phyloP scores from a whole-genome alignment of 768 basidiomycete species.

The Lepiota subincarnata region DNA sequence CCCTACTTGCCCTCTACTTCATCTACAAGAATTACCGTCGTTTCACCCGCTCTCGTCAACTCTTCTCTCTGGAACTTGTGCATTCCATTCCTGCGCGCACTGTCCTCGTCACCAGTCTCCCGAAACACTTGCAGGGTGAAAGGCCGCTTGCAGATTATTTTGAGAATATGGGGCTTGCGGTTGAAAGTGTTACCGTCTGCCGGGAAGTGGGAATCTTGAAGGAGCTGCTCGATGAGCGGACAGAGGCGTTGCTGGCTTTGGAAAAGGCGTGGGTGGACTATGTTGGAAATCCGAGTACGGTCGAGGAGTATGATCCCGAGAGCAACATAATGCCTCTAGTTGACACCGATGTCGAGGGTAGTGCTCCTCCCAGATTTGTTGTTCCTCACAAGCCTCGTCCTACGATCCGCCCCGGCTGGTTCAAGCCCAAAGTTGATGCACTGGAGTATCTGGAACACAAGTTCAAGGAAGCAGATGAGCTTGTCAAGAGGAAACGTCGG shows the following conservation, averaged over 20 bases:
- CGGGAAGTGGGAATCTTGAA: conserved; percentile 77
- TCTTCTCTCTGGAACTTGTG: conserved; percentile 91
- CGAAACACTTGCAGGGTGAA: conserved; percentile 78
- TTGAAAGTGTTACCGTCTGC: conserved; percentile 90
- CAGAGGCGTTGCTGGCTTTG: conserved; percentile 71
- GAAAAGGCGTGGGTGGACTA: conserved; percentile 88
- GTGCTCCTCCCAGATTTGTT: conserved; percentile 52
- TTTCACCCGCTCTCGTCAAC: conserved; percentile 86
- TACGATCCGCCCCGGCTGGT: conserved; percentile 71
- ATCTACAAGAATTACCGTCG: conserved; percentile 86
- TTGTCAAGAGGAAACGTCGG: conserved; percentile 69
- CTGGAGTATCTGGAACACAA: conserved; percentile 82
- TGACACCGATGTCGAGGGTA: conserved; percentile 52
- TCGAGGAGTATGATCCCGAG: conserved; percentile 78
- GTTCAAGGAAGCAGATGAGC: conserved; percentile 80
- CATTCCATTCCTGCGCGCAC: conserved; percentile 94
- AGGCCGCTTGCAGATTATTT: conserved; percentile 89
- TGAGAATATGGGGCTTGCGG: conserved; percentile 79
- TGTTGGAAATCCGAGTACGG: conserved; percentile 89
- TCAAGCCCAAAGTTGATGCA: conserved; percentile 77
- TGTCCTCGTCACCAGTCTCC: conserved; percentile 82
- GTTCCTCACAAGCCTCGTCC: conserved; percentile 76
- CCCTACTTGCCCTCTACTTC: conserved; percentile 78
- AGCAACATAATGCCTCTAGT: conserved; percentile 43
- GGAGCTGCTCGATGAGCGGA: conserved; percentile 70